Evolutionary conservation across 371 early-diverging fungal species (phyloP).

Genomic region (Coemansia sp.): DNA sequence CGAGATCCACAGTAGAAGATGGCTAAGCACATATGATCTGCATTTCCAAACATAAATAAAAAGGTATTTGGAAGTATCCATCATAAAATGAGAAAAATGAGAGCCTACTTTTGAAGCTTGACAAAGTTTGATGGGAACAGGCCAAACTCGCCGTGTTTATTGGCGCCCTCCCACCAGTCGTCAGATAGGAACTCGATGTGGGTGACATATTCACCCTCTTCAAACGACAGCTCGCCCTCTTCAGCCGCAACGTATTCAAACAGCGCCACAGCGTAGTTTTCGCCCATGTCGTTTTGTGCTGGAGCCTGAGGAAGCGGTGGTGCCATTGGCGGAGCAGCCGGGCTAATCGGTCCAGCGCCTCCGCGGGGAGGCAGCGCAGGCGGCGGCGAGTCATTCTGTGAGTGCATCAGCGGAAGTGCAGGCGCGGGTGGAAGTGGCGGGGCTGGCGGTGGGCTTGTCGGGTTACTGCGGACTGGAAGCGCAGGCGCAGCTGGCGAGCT

Average conservation of each 20-base stretch:
- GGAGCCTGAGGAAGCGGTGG: conserved; percentile 24
- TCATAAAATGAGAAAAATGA: neutral
- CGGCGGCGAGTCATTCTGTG: conserved; percentile 22
- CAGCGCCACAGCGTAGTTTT: conserved; percentile 63
- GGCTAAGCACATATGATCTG: conserved; percentile 78
- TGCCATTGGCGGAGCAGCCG: conserved; percentile 32
- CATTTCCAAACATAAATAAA: conserved; percentile 65
- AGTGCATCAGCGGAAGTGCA: conserved; percentile 7
- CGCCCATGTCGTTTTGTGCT: conserved; percentile 33
- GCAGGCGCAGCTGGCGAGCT: conserved; percentile 18
- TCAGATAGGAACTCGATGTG: conserved; percentile 81
- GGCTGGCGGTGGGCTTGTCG: conserved; percentile 15
- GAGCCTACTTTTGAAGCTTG: conserved; percentile 14
- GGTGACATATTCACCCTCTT: conserved; percentile 71
- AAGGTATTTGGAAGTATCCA: neutral
- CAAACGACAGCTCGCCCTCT: conserved; percentile 84
- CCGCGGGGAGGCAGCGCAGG: conserved; percentile 32
- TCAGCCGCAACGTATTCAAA: conserved; percentile 89
- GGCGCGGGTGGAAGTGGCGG: conserved; percentile 16
- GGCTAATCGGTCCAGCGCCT: conserved; percentile 18
- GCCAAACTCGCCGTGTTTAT: conserved; percentile 61
- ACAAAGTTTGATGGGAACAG: conserved; percentile 75
- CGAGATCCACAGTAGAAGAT: conserved; percentile 66
- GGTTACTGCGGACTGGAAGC: conserved; percentile 2
- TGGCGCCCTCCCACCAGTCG: conserved; percentile 91